Evolutionary conservation across 305 asterid species (phyloP).

Genomic region (Fraxinus velutina): DNA sequence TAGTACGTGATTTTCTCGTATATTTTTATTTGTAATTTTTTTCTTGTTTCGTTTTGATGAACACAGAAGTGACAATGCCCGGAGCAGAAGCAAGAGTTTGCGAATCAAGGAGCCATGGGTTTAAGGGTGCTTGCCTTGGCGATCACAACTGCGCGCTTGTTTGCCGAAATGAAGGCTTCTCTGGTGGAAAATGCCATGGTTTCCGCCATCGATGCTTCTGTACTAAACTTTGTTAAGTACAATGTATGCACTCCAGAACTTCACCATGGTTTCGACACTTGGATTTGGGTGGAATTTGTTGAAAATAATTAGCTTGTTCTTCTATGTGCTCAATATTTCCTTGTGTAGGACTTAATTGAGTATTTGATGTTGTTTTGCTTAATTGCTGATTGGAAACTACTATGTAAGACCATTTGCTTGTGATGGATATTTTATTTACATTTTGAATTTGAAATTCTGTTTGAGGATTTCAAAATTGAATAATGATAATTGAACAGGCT

Average conservation of each 20-base stretch:
- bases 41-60: neutral
- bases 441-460: too few relatives aligned
- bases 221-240: conserved; percentile 27
- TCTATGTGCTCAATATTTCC: neutral
- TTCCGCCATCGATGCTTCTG: conserved; percentile 38
- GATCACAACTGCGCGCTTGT: conserved; percentile 31
- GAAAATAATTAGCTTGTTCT: neutral
- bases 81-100: conserved; percentile 33
- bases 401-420: neutral
- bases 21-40: neutral
- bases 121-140: conserved; percentile 19
- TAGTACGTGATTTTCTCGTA: neutral
- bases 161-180: conserved; percentile 37
- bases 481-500: too few relatives aligned
- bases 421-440: too few relatives aligned
- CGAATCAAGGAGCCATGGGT: conserved; percentile 34
- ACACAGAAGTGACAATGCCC: conserved; percentile 18
- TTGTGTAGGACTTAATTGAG: neutral
- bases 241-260: neutral
- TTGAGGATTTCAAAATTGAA: too few relatives aligned
- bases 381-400: neutral
- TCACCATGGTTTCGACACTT: neutral
- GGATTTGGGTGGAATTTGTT: neutral
- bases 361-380: neutral
- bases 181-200: conserved; percentile 34